Evolutionary conservation across 2,329 filamentous ascomycete species (phyloP).

Genomic region (Claviceps monticola): DNA sequence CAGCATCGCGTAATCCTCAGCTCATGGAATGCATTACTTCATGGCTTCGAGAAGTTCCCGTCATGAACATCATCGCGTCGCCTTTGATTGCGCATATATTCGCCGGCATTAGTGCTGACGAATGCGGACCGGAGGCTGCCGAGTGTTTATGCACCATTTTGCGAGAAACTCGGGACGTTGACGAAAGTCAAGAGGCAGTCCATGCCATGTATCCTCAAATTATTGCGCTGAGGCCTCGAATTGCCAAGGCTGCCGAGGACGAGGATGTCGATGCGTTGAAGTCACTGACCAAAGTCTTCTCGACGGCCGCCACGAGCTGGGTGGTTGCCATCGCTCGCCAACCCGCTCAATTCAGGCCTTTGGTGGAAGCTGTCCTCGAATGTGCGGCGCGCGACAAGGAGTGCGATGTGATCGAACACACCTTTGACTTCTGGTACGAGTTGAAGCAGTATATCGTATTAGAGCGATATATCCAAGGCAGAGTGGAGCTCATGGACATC

Average conservation of each 20-base stretch:
- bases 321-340: slow-evolving; percentile 80
- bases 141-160: slow-evolving; percentile 90
- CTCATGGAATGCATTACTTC: slow-evolving; percentile 92
- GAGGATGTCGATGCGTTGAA: slow-evolving; percentile 81
- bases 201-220: slow-evolving; percentile 71
- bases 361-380: slow-evolving; percentile 87
- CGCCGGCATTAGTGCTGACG: slow-evolving; percentile 58
- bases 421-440: slow-evolving; percentile 97
- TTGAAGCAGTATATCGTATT: slow-evolving; percentile 91
- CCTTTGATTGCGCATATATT: slow-evolving; percentile 73
- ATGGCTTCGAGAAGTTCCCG: slow-evolving; percentile 87
- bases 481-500: slow-evolving; percentile 62
- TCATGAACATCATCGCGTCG: slow-evolving; percentile 70
- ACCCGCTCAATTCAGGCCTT: slow-evolving; percentile 62
- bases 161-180: slow-evolving; percentile 82
- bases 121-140: slow-evolving; percentile 73
- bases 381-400: slow-evolving; percentile 80
- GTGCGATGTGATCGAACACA: slow-evolving; percentile 80
- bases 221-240: slow-evolving; percentile 61
- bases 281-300: slow-evolving; percentile 77
- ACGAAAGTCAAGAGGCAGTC: slow-evolving; percentile 75
- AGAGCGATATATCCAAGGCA: slow-evolving; percentile 75
- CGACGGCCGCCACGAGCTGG: slow-evolving; percentile 90
- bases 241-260: slow-evolving; percentile 58
- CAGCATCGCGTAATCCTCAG: slow-evolving; percentile 73